Percentiles rank a stretch among this genome's conserved stretches.
These are phyloP conservation scores for Anthracocystis panici-leucophaei DNA, from an alignment of 1,284 basidiomycete genomes.

Conservation along the genomic window DNA sequence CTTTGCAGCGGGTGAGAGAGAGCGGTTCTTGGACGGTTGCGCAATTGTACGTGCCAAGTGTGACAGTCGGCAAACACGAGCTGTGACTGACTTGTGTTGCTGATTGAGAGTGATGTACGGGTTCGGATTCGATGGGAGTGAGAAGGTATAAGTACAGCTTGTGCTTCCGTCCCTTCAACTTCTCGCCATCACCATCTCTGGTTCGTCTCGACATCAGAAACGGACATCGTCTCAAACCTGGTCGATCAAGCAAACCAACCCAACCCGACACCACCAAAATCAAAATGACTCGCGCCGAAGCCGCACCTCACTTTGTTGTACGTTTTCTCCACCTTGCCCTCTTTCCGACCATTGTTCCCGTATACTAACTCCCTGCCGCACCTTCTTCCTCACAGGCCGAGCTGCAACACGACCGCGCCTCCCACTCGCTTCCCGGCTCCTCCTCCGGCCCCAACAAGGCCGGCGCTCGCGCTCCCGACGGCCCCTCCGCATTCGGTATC, in stretches of 20 bases:
- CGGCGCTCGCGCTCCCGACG: constrained; percentile 24
- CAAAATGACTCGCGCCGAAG: constrained; percentile 46
- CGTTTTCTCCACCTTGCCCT: not conserved
- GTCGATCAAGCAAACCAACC: not conserved
- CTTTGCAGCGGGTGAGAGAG: too few relatives aligned
- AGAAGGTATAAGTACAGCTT: too few relatives aligned
- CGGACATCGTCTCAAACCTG: not conserved
- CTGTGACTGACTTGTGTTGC: too few relatives aligned
- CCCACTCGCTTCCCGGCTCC: constrained; percentile 35
- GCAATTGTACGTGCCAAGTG: too few relatives aligned
- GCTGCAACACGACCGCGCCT: constrained; percentile 26
- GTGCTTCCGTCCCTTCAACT: too few relatives aligned
- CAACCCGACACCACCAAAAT: not conserved
- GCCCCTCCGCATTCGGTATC: constrained; percentile 22
- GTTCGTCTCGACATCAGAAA: not conserved
- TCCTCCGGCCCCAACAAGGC: constrained; percentile 43
- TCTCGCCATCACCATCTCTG: not conserved
- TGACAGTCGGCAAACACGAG: too few relatives aligned
- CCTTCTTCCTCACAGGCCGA: constrained; percentile 20
- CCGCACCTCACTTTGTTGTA: constrained; percentile 42
- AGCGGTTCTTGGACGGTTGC: too few relatives aligned
- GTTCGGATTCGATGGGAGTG: not conserved
- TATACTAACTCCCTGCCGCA: not conserved
- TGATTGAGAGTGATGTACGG: too few relatives aligned
- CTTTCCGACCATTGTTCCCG: not conserved